A percentile compares a stretch with the other conserved stretches of the same genome.
Conservation (phyloP, 441 rosid genomes). For the Gossypium trilobum region DNA sequence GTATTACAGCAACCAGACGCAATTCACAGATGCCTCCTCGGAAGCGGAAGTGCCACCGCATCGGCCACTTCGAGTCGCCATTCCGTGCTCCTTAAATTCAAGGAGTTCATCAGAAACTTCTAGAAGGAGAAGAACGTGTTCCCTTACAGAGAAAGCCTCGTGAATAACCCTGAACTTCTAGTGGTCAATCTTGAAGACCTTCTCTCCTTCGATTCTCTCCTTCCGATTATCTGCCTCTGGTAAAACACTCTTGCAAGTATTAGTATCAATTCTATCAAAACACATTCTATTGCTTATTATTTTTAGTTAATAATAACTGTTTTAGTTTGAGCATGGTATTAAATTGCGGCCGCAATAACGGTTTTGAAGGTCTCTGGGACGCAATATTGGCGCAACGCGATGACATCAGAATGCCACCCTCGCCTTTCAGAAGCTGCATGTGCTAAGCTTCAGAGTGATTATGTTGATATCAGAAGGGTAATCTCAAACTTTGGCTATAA, state of each 20-base stretch:
- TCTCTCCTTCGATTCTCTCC: constrained; percentile 71
- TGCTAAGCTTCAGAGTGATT: constrained; percentile 60
- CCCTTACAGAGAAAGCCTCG: constrained; percentile 72
- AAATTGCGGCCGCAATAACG: not conserved
- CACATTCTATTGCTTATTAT: not conserved
- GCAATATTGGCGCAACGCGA: not conserved
- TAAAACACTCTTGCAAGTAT: constrained; percentile 7
- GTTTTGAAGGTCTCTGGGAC: not conserved
- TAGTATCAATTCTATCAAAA: not conserved
- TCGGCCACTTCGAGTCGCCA: constrained; percentile 68
- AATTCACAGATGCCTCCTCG: constrained; percentile 70
- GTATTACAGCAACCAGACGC: constrained; percentile 65
- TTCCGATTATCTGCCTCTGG: constrained; percentile 69
- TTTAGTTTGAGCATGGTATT: constrained; percentile 46
- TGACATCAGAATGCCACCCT: constrained; percentile 59
- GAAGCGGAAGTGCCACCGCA: constrained; percentile 33
- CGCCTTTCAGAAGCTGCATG: constrained; percentile 74
- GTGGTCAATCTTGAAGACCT: constrained; percentile 72
- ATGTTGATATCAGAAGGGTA: constrained; percentile 86
- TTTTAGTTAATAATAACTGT: not conserved
- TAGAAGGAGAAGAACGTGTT: constrained; percentile 58
- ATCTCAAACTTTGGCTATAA: not conserved
- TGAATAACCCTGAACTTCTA: constrained; percentile 58
- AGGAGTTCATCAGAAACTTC: constrained; percentile 74
- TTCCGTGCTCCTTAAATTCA: constrained; percentile 63